Evolutionary conservation across 1,284 basidiomycete genomes (phyloP), one percentile per base, ranked within the genome.

Genomic region (Heterobasidion parviporum): DNA sequence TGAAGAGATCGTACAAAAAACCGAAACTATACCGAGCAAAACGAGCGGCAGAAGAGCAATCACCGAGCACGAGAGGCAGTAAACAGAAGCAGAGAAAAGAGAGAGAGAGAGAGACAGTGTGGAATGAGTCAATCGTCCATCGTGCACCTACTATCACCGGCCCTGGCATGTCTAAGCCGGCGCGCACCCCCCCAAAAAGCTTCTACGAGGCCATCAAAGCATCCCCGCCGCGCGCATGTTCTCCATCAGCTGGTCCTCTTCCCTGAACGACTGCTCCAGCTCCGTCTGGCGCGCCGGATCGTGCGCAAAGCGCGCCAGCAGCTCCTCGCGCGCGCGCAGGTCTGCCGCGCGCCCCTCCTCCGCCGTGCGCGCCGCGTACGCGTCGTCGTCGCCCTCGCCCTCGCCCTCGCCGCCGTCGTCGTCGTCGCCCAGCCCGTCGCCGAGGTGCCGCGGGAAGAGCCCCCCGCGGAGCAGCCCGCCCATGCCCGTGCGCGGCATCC

Each of bases 191-290:
- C n/a, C n/a, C n/a, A 26, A 26, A 26, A 6, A 26, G 26, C 26
- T 26, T 26, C 26, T 26, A 26, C 26, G 26, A 26, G 26, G 26
- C 26, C 26, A 41, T 41, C 38, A n/a, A 41, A 87, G 60, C 56
- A 87, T 71, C 41, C 86, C 87, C n/a, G 85, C 85, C 43, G 74
- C 76, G 55, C 83, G 76, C 61, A 89, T 69, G 64, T 83, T 82
- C 7, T 74, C 70, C 58, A 82, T 79, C 61, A 89, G 66, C 57
- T 80, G 74, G 57, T 75, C 74, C 60, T 87, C 83, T 56, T 75
- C 74, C 58, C 70, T 74, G 18, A 82, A 63, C n/a, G 77, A 80
- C 54, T 76, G 72, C 52, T 73, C 73, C 34, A 80, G 63, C 50
- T 72, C 67, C 38, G 72, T 71, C 54, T 71, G 74, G 18, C 73